These are phyloP conservation scores for Alternaria burnsii DNA, from an alignment of 2,329 filamentous ascomycete species.

Conservation along the genomic window DNA sequence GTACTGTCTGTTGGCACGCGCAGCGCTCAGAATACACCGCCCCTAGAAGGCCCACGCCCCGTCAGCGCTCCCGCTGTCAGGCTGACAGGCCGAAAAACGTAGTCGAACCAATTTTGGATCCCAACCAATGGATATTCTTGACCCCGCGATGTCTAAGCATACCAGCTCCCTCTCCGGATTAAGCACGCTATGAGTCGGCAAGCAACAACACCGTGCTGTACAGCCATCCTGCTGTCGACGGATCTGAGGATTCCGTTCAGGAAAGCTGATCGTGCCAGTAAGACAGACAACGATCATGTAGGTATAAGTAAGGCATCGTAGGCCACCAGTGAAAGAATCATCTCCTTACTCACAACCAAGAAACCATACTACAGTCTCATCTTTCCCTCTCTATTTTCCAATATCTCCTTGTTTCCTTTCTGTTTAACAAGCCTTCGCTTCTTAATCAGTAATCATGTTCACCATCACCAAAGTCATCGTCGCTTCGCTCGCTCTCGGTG, in stretches of 20 bases:
- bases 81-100: constrained; percentile 17
- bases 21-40: constrained; percentile 4
- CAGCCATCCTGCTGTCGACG: constrained; percentile 15
- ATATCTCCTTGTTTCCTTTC: constrained; percentile 25
- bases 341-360: constrained; percentile 39
- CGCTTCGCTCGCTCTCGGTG: constrained; percentile 41
- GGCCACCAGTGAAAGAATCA: constrained; percentile 17
- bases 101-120: constrained; percentile 4
- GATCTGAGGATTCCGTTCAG: constrained; percentile 17
- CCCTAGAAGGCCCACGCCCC: constrained; percentile 17
- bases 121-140: constrained; percentile 26
- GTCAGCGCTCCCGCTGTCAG: constrained; percentile 24
- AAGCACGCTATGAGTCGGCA: constrained; percentile 20
- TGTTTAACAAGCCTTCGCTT: constrained; percentile 31
- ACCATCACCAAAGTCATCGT: constrained; percentile 46
- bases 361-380: constrained; percentile 36
- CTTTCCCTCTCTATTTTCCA: constrained; percentile 29
- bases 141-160: constrained; percentile 19
- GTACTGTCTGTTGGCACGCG: not conserved
- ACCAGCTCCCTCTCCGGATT: constrained; percentile 21
- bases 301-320: constrained; percentile 40
- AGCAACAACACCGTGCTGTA: constrained; percentile 16
- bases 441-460: constrained; percentile 46
- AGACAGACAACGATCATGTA: not conserved
- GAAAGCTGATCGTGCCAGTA: constrained; percentile 3